A percentile compares a stretch with the other conserved stretches of the same genome.
These are phyloP conservation scores for Aechmea fasciata DNA, from an alignment of 176 grass and related monocot genomes.

Conservation along the genomic window DNA sequence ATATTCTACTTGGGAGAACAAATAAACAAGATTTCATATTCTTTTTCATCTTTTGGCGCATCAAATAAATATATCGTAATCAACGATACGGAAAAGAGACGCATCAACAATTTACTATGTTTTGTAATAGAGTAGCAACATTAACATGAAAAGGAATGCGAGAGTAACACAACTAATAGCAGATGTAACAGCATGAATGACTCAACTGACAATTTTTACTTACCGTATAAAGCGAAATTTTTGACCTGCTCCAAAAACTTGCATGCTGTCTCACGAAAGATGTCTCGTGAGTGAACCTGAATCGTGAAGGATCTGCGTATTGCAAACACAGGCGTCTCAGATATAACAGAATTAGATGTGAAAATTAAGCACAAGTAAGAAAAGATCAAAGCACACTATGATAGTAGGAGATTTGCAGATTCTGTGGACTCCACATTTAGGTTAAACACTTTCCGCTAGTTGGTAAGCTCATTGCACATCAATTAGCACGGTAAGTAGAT, in stretches of 20 bases:
- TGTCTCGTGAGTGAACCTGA: slow-evolving; percentile 65
- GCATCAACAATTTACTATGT: too few species aligned
- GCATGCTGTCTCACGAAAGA: slow-evolving; percentile 65
- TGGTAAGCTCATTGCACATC: neutral
- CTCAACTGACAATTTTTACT: slow-evolving; percentile 31
- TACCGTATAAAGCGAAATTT: slow-evolving; percentile 26
- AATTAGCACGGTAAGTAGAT: too few species aligned
- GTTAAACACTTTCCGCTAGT: neutral
- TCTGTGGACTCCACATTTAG: neutral
- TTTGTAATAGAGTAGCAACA: neutral
- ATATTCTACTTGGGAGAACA: too few species aligned
- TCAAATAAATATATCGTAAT: too few species aligned
- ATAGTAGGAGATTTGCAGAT: neutral
- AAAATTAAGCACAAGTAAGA: neutral
- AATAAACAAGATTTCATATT: too few species aligned
- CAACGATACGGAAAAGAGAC: too few species aligned
- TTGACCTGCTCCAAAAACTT: slow-evolving; percentile 31
- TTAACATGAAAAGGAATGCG: neutral
- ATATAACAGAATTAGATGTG: neutral
- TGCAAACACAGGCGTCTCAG: neutral
- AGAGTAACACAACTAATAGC: neutral
- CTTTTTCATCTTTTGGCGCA: too few species aligned
- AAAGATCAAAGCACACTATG: neutral
- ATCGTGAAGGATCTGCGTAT: slow-evolving; percentile 63
- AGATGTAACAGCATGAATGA: slow-evolving; percentile 1